Evolutionary conservation across 805 yeast species (phyloP), one percentile per base, ranked within the genome.

Genomic region (Spathaspora arborariae): DNA sequence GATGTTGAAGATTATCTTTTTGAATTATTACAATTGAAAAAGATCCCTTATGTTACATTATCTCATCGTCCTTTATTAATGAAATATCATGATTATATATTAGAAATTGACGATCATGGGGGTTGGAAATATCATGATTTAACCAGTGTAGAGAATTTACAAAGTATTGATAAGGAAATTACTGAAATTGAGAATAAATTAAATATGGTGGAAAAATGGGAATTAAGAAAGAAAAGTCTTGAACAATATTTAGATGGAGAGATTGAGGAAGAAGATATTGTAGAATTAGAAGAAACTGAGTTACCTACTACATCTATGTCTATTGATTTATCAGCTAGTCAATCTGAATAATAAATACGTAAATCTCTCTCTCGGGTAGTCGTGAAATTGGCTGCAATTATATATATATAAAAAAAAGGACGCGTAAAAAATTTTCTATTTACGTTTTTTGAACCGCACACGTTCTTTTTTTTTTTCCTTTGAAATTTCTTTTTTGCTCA

Each of bases 1-100:
- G 97, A 90, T 64, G 88, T 86, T 64, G 97, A 90, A 63, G 97
- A 91, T 52, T 80, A 82, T 48, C 71, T 90, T 44, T 90, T 89
- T 65, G 95, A 88, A 58, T 63, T 84, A 52, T 74, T 90, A 64
- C 85, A 81, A 57, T 72, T 68, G 46, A 82, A 82, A 57, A 77
- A 80, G 39, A 85, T 88, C 62, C 85, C 95, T 1, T 80, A 87
- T 52, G 80, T 90, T 46, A 88, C 96, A 1, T 78, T 90, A 49
- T 79, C 88, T 21, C 96, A 90, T 62, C 78, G 97, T 41, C 92
- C 95, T 24, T 74, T 88, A 38, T 72, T 90, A 60, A 79, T 88
- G 67, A 88, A 88, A 64, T 90, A 89, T 62, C 97, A 90, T 63
- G 90, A 85, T 53, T 80, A 78, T 54, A 70, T 88, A 21, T 68